Conservation (phyloP, 768 basidiomycete genomes). For the Aureoboletus auriporus region DNA sequence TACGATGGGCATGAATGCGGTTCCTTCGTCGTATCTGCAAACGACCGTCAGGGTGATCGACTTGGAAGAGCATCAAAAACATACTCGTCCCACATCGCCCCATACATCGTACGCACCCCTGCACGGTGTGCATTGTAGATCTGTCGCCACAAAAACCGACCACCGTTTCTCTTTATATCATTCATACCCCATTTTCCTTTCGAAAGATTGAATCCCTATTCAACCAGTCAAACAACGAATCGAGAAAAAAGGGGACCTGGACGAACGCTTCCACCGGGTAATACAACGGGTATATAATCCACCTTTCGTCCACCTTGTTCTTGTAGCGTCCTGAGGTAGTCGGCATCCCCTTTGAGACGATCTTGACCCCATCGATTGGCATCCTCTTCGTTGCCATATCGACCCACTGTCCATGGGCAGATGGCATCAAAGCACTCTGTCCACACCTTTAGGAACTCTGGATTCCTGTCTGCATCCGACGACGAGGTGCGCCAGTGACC, state of each 20-base stretch:
- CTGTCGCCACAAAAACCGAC: conserved; percentile 77
- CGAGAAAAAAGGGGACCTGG: background rate
- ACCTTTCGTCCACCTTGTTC: conserved; percentile 48
- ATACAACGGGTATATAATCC: conserved; percentile 81
- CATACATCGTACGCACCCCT: conserved; percentile 65
- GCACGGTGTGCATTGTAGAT: conserved; percentile 62
- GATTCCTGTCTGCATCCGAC: conserved; percentile 67
- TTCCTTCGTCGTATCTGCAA: conserved; percentile 77
- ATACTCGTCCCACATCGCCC: conserved; percentile 87
- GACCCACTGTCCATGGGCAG: conserved; percentile 80
- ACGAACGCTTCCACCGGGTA: conserved; percentile 79
- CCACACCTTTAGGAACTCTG: conserved; percentile 65
- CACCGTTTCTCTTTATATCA: conserved; percentile 66
- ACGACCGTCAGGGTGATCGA: no score
- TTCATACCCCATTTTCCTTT: conserved; percentile 72
- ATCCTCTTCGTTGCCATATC: conserved; percentile 55
- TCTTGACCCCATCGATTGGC: conserved; percentile 61
- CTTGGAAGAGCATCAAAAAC: conserved; percentile 7
- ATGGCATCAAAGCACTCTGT: conserved; percentile 76
- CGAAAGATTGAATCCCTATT: conserved; percentile 67
- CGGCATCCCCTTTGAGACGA: conserved; percentile 62
- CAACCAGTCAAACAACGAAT: background rate
- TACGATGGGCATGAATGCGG: conserved; percentile 74
- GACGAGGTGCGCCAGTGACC: conserved; percentile 72
- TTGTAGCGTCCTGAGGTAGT: conserved; percentile 49